These are phyloP conservation scores for Spinacia oleracea DNA, from an alignment of 179 eudicot genomes.

Conservation along the genomic window DNA sequence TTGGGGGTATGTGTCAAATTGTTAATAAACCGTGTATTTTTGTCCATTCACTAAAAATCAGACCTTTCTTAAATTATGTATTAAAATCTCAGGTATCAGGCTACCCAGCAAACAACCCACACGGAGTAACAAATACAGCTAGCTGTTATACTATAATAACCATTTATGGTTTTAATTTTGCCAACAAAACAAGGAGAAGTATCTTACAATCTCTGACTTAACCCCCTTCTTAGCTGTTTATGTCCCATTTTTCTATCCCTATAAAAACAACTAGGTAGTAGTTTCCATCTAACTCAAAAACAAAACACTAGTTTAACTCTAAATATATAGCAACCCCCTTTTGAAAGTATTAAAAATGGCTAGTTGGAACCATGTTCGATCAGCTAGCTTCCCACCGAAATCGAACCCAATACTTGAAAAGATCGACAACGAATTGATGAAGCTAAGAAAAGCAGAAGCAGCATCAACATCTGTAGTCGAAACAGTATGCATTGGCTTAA, in stretches of 20 bases:
- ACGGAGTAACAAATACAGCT: neutral
- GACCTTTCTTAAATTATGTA: neutral
- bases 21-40: neutral
- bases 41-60: neutral
- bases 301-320: too few relatives aligned
- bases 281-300: neutral
- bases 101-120: constrained; percentile 1
- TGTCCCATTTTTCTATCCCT: neutral
- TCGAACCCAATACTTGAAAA: constrained; percentile 15
- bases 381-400: constrained; percentile 24
- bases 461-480: constrained; percentile 29
- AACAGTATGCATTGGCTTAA: constrained; percentile 38
- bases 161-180: neutral
- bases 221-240: neutral
- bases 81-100: neutral
- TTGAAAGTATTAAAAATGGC: neutral
- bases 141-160: neutral
- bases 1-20: neutral
- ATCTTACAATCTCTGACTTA: neutral
- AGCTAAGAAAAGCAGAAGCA: constrained; percentile 16
- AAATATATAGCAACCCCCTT: too few relatives aligned
- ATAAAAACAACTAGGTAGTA: neutral
- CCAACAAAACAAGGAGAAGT: neutral
- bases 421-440: constrained; percentile 19
- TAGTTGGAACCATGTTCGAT: constrained; percentile 10